These are phyloP conservation scores for Aspergillus felis DNA, from an alignment of 2,329 filamentous ascomycete species.

Conservation along the genomic window DNA sequence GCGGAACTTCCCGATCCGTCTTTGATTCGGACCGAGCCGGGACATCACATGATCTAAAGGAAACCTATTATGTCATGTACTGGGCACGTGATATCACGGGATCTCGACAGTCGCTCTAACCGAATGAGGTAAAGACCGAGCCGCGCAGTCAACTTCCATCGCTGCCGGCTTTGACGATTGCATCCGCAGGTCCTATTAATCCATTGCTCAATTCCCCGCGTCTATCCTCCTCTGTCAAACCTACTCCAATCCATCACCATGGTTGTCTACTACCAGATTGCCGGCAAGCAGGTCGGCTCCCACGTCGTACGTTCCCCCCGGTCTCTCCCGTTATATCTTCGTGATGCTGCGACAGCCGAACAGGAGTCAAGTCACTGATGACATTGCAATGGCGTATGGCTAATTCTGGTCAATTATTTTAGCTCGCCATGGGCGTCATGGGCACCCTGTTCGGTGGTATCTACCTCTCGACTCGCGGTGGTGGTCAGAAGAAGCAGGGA, in stretches of 20 bases:
- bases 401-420: constrained; percentile 5
- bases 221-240: constrained; percentile 18
- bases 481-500: constrained; percentile 40
- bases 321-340: background rate
- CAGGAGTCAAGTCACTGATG: background rate
- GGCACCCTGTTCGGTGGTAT: constrained; percentile 47
- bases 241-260: constrained; percentile 37
- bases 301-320: constrained; percentile 44
- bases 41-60: constrained; percentile 16
- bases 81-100: background rate
- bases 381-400: constrained; percentile 1
- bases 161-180: constrained; percentile 8
- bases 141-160: constrained; percentile 16
- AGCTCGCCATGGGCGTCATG: constrained; percentile 61
- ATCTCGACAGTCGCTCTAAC: background rate
- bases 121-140: constrained; percentile 6
- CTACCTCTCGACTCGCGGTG: constrained; percentile 44
- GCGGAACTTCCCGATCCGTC: constrained; percentile 10
- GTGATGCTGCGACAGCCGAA: background rate
- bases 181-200: constrained; percentile 23
- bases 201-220: constrained; percentile 21
- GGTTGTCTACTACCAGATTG: constrained; percentile 50
- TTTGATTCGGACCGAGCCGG: constrained; percentile 16
- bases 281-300: constrained; percentile 51
- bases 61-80: background rate